Percentiles rank a stretch among this genome's conserved stretches.
Evolutionary conservation across 345 rosid species (phyloP).

Genomic region (Moringa oleifera): DNA sequence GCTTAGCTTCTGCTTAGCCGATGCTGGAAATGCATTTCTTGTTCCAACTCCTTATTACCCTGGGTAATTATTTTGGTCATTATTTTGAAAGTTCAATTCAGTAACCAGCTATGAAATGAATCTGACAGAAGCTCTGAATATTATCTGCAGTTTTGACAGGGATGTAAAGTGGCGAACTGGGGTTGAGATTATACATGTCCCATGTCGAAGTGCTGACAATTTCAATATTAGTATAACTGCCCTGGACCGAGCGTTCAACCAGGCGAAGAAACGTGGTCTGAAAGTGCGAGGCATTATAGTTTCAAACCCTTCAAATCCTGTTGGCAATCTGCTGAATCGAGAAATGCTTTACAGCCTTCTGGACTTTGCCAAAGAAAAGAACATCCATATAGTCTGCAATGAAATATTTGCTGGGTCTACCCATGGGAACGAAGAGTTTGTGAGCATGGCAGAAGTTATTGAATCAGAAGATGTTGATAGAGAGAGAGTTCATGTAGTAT

Average conservation of each 20-base stretch:
- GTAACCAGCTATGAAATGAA: not conserved
- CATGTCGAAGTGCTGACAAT: conserved; percentile 76
- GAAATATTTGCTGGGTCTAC: conserved; percentile 69
- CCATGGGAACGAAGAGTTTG: conserved; percentile 55
- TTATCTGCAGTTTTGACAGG: conserved; percentile 58
- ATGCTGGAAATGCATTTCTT: conserved; percentile 89
- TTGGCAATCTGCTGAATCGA: conserved; percentile 49
- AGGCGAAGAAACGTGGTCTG: conserved; percentile 84
- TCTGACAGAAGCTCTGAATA: conserved; percentile 21
- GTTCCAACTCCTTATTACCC: conserved; percentile 86
- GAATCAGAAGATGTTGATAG: conserved; percentile 53
- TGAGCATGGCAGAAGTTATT: conserved; percentile 70
- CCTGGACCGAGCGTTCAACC: conserved; percentile 76
- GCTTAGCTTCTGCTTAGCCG: conserved; percentile 86
- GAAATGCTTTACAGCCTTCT: conserved; percentile 65
- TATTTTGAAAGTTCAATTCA: not conserved
- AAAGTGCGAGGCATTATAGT: conserved; percentile 70
- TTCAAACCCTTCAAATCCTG: conserved; percentile 79
- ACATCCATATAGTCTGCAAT: conserved; percentile 73
- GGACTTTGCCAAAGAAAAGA: conserved; percentile 83
- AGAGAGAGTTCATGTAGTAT: conserved; percentile 74
- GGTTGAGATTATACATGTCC: conserved; percentile 80
- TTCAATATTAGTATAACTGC: conserved; percentile 63
- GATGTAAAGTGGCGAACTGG: conserved; percentile 91
- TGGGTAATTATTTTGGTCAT: conserved; percentile 33